Base-by-base conservation (phyloP, 2,329 filamentous ascomycete genomes). In the Cladosporium sp. region DNA sequence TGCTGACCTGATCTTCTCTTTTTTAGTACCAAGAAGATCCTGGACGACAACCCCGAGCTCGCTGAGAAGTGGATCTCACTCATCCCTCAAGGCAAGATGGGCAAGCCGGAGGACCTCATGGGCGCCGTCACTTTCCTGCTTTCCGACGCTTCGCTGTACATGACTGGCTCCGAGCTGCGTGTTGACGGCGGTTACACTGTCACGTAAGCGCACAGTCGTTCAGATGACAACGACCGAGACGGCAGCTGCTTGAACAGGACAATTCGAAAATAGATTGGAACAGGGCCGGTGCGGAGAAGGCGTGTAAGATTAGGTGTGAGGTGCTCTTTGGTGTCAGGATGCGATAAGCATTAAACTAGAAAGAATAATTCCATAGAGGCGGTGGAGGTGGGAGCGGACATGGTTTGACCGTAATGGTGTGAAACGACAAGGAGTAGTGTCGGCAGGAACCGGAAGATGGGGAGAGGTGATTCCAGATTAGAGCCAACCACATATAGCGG, bases 11-110 rank as follows among this genome's bases (percentile, higher is more conserved):
- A 34, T 24, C 4, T 15, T 28, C 15, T 5, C 9, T 45, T 17
- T 15, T 5, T 48, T 68, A 95, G 90, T 54, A 97, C 91, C 40
- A 86, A 91, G 77, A 96, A 96, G 79, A 97, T 97, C 65, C 83
- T 97, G 24, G 89, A 94, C 62, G 91, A 96, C 60, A 95, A 96
- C 74, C 91, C 92, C 19, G 90, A 94, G 56, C 84, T 97, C 37
- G 89, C 91, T 74, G 82, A 87, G 70, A 87, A 94, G 74, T 97
- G 93, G 93, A 95, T 86, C 13, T 92, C 89, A 1, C 81, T 96
- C 55, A 97, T 97, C 61, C 94, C 94, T 0, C 86, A 90, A 70
- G 93, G 91, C 58, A 93, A 93, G 77, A 96, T 97, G 90, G 93
- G 93, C 24, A 82, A 86, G 52, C 93, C 93, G 1, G 86, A 92